These are phyloP conservation scores for Daedaleopsis sinensis DNA, from an alignment of 768 basidiomycete species.

Conservation along the genomic window DNA sequence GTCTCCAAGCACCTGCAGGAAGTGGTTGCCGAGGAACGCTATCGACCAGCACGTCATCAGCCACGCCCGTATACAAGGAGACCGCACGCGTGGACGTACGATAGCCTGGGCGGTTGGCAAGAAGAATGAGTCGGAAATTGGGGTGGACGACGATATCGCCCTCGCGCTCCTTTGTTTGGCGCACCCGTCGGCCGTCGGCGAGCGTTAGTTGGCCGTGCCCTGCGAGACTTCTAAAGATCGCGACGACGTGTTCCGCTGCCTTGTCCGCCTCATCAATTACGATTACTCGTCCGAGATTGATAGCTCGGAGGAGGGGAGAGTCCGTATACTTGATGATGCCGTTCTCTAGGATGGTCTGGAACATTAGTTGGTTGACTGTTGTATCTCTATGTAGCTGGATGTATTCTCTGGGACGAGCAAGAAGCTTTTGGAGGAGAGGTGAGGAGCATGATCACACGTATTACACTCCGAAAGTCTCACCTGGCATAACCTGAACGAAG, in stretches of 20 bases:
- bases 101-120: conserved; percentile 72
- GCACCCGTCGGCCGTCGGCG: conserved; percentile 63
- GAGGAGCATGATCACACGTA: not conserved
- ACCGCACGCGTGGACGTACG: conserved; percentile 42
- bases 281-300: conserved; percentile 62
- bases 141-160: conserved; percentile 64
- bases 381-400: conserved; percentile 73
- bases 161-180: conserved; percentile 46
- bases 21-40: conserved; percentile 78
- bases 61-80: not conserved
- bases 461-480: conserved; percentile 31
- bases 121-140: conserved; percentile 61
- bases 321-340: conserved; percentile 64
- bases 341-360: conserved; percentile 60
- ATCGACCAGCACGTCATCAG: not conserved
- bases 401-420: conserved; percentile 66
- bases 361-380: conserved; percentile 73
- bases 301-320: conserved; percentile 67
- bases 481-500: conserved; percentile 51
- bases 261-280: conserved; percentile 77
- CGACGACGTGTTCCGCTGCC: conserved; percentile 73
- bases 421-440: conserved; percentile 42
- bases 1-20: conserved; percentile 71
- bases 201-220: conserved; percentile 66
- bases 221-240: conserved; percentile 69